Evolutionary conservation across 306 rosid genomes (phyloP), one percentile per base, ranked within the genome.

Genomic region (Pyrus betulifolia): DNA sequence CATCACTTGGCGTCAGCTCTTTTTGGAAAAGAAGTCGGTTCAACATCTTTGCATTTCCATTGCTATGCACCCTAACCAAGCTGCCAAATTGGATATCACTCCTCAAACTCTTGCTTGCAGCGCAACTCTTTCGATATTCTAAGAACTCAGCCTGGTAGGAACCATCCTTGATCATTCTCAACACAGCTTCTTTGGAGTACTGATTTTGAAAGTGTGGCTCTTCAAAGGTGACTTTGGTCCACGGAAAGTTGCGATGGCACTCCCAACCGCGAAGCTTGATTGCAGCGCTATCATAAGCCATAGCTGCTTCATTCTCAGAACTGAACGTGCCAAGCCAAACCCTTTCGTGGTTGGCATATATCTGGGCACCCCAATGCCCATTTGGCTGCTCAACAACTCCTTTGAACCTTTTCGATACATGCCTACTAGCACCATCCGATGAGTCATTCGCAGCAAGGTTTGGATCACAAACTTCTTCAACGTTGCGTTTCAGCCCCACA

Each of bases 1-100:
- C 85, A 74, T 82, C 88, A 5, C 87, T 86, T 6, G 85, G 87
- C 1, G 83, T 86, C 35, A 86, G 84, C 65, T 74, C 76, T 83
- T 86, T 81, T 40, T 71, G 81, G 72, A 86, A 86, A 60, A 86
- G 87, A 67, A 54, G 77, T 60, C 45, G 57, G 1, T 18, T 21
- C 21, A 74, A 45, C 22, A 82, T 23, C 33, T 61, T 70, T 27
- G 72, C 77, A 45, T 31, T 59, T 27, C 69, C 75, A 30, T 27
- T 52, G 45, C 52, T 58, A 42, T 68, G 78, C 60, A n/a, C 21
- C 52, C 30, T 61, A 49, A 62, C 69, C 45, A 76, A 45, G 78
- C 55, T 31, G n/a, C 51, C 49, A 66, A 35, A 38, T 66, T 66
- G 35, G 7, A 62, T 28, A 62, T 15, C 67, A 14, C 54, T 31